These are phyloP conservation scores for Neurospora sp. DNA, from an alignment of 495 filamentous ascomycete genomes.

Conservation along the genomic window DNA sequence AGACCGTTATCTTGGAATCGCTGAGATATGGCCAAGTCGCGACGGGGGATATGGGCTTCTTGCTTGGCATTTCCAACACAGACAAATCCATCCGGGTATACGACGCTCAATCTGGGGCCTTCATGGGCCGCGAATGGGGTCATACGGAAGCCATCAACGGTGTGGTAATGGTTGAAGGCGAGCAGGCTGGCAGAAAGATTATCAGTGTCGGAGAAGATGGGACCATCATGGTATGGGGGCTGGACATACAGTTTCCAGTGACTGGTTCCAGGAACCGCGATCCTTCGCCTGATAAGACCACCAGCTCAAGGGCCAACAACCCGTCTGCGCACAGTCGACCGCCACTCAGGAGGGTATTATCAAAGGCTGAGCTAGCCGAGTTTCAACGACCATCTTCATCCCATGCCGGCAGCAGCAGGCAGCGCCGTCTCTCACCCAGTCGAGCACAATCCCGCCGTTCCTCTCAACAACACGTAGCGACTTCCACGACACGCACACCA, in stretches of 20 bases:
- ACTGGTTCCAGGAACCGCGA: conserved; percentile 27
- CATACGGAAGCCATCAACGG: conserved; percentile 88
- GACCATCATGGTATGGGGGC: conserved; percentile 76
- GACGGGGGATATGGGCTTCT: conserved; percentile 35
- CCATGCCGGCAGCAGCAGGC: conserved; percentile 46
- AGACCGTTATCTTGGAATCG: conserved; percentile 73
- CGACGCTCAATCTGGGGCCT: conserved; percentile 59
- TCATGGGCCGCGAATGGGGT: conserved; percentile 83
- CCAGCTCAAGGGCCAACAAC: conserved; percentile 30
- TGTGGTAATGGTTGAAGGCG: conserved; percentile 57
- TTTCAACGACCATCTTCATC: conserved; percentile 57
- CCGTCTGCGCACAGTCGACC: conserved; percentile 29
- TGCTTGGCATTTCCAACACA: conserved; percentile 78
- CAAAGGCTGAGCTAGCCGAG: conserved; percentile 65
- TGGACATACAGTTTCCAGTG: conserved; percentile 36
- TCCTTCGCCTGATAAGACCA: conserved; percentile 43
- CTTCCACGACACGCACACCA: conserved; percentile 11
- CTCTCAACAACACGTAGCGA: conserved; percentile 25
- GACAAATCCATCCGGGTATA: conserved; percentile 93
- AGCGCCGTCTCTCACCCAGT: conserved; percentile 47
- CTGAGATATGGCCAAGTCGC: conserved; percentile 48
- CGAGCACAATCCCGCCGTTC: conserved; percentile 28
- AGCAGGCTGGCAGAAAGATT: conserved; percentile 42
- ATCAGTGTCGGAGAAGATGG: conserved; percentile 75
- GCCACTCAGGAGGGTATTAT: conserved; percentile 64